Conservation (phyloP, 768 basidiomycete genomes). For the Cubamyces lactineus region DNA sequence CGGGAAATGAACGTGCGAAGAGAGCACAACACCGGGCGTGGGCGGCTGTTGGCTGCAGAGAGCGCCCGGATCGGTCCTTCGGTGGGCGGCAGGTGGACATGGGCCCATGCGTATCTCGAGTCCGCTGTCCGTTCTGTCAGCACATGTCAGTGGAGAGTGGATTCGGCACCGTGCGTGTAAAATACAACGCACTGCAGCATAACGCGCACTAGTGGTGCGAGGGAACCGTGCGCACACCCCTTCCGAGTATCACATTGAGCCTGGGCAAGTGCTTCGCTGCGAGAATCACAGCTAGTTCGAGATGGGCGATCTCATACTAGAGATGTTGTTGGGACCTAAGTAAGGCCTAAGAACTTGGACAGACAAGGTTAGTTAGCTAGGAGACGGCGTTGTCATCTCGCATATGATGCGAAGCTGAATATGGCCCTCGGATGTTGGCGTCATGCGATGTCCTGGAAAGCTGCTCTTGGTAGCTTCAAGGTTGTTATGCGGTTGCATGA, state of each 20-base stretch:
- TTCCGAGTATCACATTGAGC: background rate
- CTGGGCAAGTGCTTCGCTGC: background rate
- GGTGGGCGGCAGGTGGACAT: background rate
- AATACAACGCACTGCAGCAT: constrained; percentile 12
- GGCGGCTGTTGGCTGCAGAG: background rate
- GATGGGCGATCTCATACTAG: background rate
- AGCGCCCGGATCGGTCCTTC: background rate
- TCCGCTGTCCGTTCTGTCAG: background rate
- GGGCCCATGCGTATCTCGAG: constrained; percentile 11
- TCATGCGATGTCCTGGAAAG: background rate
- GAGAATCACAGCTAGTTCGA: constrained; percentile 8
- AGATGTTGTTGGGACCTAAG: constrained; percentile 3
- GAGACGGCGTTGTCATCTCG: background rate
- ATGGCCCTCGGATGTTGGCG: background rate
- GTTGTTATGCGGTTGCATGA: background rate
- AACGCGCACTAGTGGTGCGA: background rate
- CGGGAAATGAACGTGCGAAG: constrained; percentile 22
- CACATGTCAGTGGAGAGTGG: constrained; percentile 6
- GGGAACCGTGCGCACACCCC: background rate
- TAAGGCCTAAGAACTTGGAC: background rate
- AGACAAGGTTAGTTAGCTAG: background rate
- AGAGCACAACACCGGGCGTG: constrained; percentile 9
- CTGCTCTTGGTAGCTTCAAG: background rate
- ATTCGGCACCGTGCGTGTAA: background rate
- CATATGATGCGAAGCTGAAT: background rate